Conservation (phyloP, 805 yeast genomes). For the Metschnikowia hibisci region DNA sequence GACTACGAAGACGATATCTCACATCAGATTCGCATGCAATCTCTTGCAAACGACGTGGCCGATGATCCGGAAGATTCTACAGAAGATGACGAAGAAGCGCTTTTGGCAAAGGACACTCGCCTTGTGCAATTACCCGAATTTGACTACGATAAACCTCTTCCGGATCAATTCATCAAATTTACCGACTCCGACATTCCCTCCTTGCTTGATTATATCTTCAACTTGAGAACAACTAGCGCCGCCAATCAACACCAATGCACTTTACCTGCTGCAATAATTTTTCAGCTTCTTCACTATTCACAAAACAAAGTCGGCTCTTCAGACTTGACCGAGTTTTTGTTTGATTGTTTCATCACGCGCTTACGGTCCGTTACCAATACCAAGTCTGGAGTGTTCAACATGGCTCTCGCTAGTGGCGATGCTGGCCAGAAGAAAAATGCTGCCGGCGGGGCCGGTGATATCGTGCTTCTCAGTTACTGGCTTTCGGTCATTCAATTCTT, state of each 20-base stretch:
- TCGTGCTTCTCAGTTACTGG: conserved; percentile 81
- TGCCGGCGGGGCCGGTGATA: conserved; percentile 49
- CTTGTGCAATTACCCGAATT: conserved; percentile 38
- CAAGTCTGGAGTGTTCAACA: conserved; percentile 53
- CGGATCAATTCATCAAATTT: conserved; percentile 60
- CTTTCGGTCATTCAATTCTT: conserved; percentile 73
- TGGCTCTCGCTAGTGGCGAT: conserved; percentile 27
- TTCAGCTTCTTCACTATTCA: conserved; percentile 68
- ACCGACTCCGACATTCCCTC: conserved; percentile 54
- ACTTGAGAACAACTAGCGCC: conserved; percentile 37
- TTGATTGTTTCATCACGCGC: conserved; percentile 58
- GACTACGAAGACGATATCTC: conserved; percentile 36
- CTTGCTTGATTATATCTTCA: conserved; percentile 46
- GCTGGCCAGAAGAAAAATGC: conserved; percentile 9
- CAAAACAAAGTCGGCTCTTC: conserved; percentile 52
- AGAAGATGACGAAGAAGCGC: conserved; percentile 25
- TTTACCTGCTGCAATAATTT: conserved; percentile 66
- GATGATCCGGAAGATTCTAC: conserved; percentile 20
- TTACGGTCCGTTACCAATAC: conserved; percentile 58
- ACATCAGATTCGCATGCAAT: conserved; percentile 31
- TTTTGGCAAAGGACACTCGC: conserved; percentile 26
- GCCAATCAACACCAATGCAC: conserved; percentile 44
- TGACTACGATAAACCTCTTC: conserved; percentile 51
- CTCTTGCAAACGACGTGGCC: conserved; percentile 21
- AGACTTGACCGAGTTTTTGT: conserved; percentile 53